Base-by-base conservation (phyloP, 2,329 filamentous ascomycete species). In the Penicillium janthinellum region DNA sequence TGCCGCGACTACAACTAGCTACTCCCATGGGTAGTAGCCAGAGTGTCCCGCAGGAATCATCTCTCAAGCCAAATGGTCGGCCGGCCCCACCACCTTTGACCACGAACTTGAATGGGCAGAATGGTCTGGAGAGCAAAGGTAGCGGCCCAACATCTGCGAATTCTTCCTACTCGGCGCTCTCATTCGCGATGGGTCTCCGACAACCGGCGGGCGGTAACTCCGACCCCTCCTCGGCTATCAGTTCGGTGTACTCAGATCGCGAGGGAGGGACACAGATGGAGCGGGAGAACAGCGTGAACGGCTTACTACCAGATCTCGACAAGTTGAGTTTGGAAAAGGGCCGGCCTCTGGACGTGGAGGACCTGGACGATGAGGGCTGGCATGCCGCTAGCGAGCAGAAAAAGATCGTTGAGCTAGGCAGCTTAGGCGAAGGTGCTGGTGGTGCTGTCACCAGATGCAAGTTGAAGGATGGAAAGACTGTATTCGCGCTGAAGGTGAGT, bases 351-450 rank as follows among this genome's bases (percentile, higher is more conserved):
- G 95, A 99, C 75, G 94, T 96, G 4, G 94, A 97, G 70, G 94
- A 98, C 67, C 79, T 99, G 51, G 94, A 98, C 72, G 93, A 97
- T 70, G 91, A 96, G 64, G 92, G 92, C 20, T 99, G 95, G 95
- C 88, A 90, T 73, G 93, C 96, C 54, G 95, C 94, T 11, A 96
- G 92, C 72, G 86, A 90, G 75, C 91, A 96, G 73, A 90, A 91
- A 66, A 86, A 92, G 69, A 96, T 99, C 63, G 82, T 90, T 52
- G 92, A 99, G 77, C 79, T 96, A 31, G 95, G 94, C 31, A 92
- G 90, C 71, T 79, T 99, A 44, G 95, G 95, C 58, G 95, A 99
- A 76, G 95, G 95, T 68, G 95, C 95, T 50, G 95, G 95, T 64
- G 95, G 95, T 73, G 95, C 95, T 6, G 95, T 99, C 53, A 99